Evolutionary conservation across 441 rosid species (phyloP).

Genomic region (Jatropha multifida): DNA sequence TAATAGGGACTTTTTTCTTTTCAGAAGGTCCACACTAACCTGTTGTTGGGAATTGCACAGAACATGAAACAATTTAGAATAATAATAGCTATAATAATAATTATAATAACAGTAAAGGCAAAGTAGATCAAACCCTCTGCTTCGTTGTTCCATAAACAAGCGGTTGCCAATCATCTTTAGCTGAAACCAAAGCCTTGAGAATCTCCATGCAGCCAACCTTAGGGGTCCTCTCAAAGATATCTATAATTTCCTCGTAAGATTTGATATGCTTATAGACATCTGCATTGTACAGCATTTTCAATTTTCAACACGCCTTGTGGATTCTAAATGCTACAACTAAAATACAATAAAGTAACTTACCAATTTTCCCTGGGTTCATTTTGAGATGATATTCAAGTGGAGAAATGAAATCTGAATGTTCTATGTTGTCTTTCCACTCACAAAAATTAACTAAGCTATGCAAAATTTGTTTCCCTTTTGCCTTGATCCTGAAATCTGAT

Average conservation of each 20-base stretch:
- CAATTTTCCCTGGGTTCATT: background rate
- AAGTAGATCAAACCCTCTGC: slow-evolving; percentile 43
- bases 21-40: slow-evolving; percentile 66
- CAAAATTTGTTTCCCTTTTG: slow-evolving; percentile 13
- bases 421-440: background rate
- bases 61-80: too few relatives aligned
- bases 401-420: background rate
- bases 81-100: too few relatives aligned
- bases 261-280: slow-evolving; percentile 47
- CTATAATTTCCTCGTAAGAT: slow-evolving; percentile 39
- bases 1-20: slow-evolving; percentile 51
- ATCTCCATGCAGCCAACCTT: slow-evolving; percentile 55
- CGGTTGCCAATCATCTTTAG: slow-evolving; percentile 50
- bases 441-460: slow-evolving; percentile 7
- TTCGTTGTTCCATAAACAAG: slow-evolving; percentile 53
- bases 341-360: background rate
- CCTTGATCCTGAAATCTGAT: background rate
- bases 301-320: too few relatives aligned
- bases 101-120: background rate
- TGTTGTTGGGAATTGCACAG: slow-evolving; percentile 22
- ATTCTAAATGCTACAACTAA: too few relatives aligned
- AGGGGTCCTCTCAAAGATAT: slow-evolving; percentile 38
- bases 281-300: slow-evolving; percentile 23
- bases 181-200: slow-evolving; percentile 55
- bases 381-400: slow-evolving; percentile 7